Conservation (phyloP, 352 stramenopile genomes). For the Phytophthora ohioensis region DNA sequence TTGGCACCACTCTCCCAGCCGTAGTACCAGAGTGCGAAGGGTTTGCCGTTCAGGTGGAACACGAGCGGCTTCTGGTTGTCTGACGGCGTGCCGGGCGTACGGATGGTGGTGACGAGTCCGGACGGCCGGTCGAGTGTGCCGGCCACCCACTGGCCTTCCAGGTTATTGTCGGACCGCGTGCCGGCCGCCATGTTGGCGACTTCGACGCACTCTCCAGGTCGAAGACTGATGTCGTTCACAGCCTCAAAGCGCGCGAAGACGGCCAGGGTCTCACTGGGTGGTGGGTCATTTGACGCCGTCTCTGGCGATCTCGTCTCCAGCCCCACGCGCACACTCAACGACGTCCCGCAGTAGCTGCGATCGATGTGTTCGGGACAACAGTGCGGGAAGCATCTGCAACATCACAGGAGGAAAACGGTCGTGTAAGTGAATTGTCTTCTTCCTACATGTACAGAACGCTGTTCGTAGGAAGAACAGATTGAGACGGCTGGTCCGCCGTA, state of each 20-base stretch:
- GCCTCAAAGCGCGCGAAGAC: constrained; percentile 50
- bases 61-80: constrained; percentile 36
- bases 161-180: constrained; percentile 58
- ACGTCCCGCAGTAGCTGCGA: constrained; percentile 73
- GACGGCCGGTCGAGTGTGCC: constrained; percentile 51
- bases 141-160: constrained; percentile 62
- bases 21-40: constrained; percentile 67
- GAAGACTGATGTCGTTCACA: constrained; percentile 42
- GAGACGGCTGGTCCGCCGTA: too few species aligned
- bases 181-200: constrained; percentile 40
- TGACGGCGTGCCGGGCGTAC: constrained; percentile 8
- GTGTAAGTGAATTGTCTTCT: too few species aligned
- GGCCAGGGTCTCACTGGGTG: constrained; percentile 15
- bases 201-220: constrained; percentile 49
- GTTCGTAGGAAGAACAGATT: too few species aligned
- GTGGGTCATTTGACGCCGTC: neutral
- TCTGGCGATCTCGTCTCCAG: neutral
- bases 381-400: constrained; percentile 51
- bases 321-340: constrained; percentile 45
- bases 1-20: constrained; percentile 75
- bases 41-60: constrained; percentile 63
- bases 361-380: constrained; percentile 76
- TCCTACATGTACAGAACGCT: too few species aligned
- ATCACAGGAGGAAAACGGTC: too few species aligned
- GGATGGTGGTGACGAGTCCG: constrained; percentile 29